Evolutionary conservation across 1,284 basidiomycete genomes (phyloP), one percentile per base, ranked within the genome.

Genomic region (Sporisorium reilianum): DNA sequence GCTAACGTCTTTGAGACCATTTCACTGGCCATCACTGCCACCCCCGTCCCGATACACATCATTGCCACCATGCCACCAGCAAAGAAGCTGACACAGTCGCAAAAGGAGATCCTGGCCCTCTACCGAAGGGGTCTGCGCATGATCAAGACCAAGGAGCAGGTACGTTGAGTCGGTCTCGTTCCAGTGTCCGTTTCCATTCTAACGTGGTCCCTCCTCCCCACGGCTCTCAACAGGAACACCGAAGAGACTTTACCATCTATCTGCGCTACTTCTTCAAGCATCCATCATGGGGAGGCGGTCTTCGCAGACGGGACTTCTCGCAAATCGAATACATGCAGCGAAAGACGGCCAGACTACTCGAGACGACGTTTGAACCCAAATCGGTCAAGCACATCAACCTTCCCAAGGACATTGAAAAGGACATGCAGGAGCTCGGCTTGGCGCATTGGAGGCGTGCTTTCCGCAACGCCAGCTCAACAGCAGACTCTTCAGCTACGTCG

Each of bases 261-360:
- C 62, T 84, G 32, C 82, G 83, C 22, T 81, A 84, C 64, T 80
- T 79, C 48, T 84, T 84, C 54, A 73, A 77, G 26, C 79, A 80
- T 56, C 83, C 83, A 1, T 69, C 67, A 5, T 75, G 75, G 74
- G 82, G 82, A 36, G 82, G 82, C 23, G 79, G 77, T 8, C 53
- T 84, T 4, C 57, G 61, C 9, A 64, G 72, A 44, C 59, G 79
- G 28, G 82, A 84, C 64, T 84, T 84, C 59, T 56, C 72, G 2
- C 80, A 80, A 25, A 77, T 84, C 45, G 83, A 84, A 45, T 83
- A 84, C 67, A 72, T 84, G 74, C 72, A 78, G 56, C 73, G 83
- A 20, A 77, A 78, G 26, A 80, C 70, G 20, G 54, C 59, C 18
- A 68, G 75, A 22, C 71, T 82, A 53, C 45, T 84, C 3, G 79